phyloP scores from a whole-genome alignment of 2,329 filamentous ascomycete species.

The Fusarium scirpi region DNA sequence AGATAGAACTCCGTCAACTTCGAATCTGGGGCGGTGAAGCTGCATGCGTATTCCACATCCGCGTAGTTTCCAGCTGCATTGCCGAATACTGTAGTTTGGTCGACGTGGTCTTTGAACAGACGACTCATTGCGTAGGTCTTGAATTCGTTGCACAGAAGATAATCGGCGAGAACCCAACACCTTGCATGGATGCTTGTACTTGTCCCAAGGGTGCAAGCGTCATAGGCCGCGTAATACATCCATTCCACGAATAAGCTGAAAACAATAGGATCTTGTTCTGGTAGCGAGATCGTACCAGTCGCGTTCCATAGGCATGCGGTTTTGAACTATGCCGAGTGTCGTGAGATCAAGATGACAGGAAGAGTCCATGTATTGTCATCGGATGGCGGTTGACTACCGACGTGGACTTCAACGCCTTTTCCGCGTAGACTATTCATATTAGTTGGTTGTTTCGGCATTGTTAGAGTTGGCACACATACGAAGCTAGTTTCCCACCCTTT shows the following conservation, averaged over 20 bases:
- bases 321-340: neutral
- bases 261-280: neutral
- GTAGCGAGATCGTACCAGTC: neutral
- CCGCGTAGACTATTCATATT: neutral
- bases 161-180: neutral
- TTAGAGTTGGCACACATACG: neutral
- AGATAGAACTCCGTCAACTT: neutral
- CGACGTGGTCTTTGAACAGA: neutral
- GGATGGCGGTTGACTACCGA: neutral
- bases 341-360: neutral
- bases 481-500: neutral
- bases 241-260: neutral
- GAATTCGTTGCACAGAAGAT: neutral
- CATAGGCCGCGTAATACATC: neutral
- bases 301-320: neutral
- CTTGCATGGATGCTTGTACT: neutral
- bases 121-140: neutral
- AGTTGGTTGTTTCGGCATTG: neutral
- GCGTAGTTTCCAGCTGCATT: neutral
- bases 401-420: neutral
- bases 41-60: neutral
- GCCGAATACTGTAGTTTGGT: neutral
- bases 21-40: neutral
- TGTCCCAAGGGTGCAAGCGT: accelerated
- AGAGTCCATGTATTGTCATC: neutral